phyloP scores from a whole-genome alignment of 345 rosid species.

The Clarkia xantiana region DNA sequence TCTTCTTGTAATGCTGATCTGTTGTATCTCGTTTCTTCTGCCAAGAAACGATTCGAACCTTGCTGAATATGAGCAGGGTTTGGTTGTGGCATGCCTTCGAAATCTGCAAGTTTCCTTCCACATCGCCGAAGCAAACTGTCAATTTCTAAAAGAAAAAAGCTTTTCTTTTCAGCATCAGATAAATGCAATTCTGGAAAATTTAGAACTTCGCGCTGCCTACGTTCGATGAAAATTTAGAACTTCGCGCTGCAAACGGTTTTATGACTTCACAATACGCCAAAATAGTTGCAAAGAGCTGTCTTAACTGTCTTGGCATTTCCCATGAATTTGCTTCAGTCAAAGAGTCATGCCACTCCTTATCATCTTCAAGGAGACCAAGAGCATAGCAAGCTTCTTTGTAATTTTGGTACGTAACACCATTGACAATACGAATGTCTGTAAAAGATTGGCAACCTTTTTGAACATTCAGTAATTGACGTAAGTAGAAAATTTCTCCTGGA shows the following conservation, averaged over 20 bases:
- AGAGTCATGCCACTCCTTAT: background rate
- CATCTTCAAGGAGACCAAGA: no score
- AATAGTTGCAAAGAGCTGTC: background rate
- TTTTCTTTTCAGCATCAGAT: background rate
- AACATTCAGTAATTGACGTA: background rate
- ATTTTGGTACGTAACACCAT: background rate
- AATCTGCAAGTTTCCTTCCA: background rate
- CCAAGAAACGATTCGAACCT: background rate
- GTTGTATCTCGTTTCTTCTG: background rate
- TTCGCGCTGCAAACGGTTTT: background rate
- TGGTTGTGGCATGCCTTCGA: background rate
- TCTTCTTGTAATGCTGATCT: no score
- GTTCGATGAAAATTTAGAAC: background rate
- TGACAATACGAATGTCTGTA: background rate
- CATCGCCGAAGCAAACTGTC: background rate
- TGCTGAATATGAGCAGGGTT: background rate
- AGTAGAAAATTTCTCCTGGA: background rate
- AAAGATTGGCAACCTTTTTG: background rate
- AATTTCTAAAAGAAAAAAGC: background rate
- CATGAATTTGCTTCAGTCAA: background rate
- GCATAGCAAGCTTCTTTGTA: background rate
- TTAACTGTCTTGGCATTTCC: background rate
- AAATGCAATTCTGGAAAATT: background rate
- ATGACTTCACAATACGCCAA: background rate
- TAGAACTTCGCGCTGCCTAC: background rate